Evolutionary conservation across 768 basidiomycete species (phyloP).

Genomic region (Naganishia friedmannii): DNA sequence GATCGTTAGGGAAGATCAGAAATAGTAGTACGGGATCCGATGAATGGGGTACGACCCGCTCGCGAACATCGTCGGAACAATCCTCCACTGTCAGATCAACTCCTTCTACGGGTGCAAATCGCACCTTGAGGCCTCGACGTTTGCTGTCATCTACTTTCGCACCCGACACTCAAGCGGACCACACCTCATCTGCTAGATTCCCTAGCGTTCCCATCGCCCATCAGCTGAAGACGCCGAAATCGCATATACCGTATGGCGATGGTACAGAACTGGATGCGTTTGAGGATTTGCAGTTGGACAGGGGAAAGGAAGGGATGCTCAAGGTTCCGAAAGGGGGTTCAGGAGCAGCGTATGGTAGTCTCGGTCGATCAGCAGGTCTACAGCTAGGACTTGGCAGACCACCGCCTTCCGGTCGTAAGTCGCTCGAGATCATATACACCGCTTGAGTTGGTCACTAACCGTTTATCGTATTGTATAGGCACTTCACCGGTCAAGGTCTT

Average conservation of each 20-base stretch:
- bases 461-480: not conserved
- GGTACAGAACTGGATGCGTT: slow-evolving; percentile 85
- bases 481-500: not conserved
- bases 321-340: not conserved
- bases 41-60: not conserved
- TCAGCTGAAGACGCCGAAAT: slow-evolving; percentile 36
- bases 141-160: not conserved
- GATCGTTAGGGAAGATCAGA: slow-evolving; percentile 23
- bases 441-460: not conserved
- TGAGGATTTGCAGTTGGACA: slow-evolving; percentile 59
- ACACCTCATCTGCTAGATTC: not conserved
- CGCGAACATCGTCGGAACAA: slow-evolving; percentile 3
- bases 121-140: not conserved
- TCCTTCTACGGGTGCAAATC: not conserved
- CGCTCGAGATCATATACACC: too few relatives aligned
- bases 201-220: slow-evolving; percentile 1
- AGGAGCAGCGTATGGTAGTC: not conserved
- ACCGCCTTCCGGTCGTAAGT: slow-evolving; percentile 11
- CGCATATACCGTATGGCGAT: slow-evolving; percentile 49
- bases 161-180: not conserved
- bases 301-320: slow-evolving; percentile 24
- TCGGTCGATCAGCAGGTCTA: slow-evolving; percentile 1
- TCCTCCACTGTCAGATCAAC: not conserved
- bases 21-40: slow-evolving; percentile 15
- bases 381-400: slow-evolving; percentile 12